phyloP scores from a whole-genome alignment of 2,329 filamentous ascomycete genomes.

The Phoma sp. region DNA sequence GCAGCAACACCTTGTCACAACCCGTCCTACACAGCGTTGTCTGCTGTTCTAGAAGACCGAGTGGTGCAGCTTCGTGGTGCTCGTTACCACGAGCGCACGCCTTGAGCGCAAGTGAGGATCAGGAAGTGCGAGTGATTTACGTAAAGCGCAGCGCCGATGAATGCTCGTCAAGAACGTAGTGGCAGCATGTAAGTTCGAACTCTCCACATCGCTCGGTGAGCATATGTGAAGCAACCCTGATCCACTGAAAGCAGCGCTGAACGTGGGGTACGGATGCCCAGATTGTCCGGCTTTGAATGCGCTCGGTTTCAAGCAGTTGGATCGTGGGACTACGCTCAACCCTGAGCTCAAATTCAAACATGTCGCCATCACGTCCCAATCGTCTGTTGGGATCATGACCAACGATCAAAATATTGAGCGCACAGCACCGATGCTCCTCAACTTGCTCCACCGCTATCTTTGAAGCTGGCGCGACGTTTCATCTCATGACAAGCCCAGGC shows the following conservation, averaged over 20 bases:
- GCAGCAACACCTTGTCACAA: neutral
- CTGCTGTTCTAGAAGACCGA: neutral
- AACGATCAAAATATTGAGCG: neutral
- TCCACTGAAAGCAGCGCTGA: too few species aligned
- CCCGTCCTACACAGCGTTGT: neutral
- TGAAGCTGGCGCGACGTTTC: neutral
- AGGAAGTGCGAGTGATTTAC: neutral
- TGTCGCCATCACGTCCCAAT: neutral
- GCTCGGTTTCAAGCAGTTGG: neutral
- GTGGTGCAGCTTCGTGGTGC: neutral
- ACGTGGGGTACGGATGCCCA: neutral
- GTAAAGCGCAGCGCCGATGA: neutral
- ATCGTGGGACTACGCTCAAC: neutral
- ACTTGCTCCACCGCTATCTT: constrained; percentile 1
- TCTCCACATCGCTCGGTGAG: neutral
- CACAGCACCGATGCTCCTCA: neutral
- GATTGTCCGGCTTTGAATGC: neutral
- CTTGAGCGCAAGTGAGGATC: neutral
- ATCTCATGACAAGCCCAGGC: neutral
- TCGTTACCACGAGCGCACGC: neutral
- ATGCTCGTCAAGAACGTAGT: neutral
- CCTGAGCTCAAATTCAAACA: neutral
- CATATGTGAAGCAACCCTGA: neutral
- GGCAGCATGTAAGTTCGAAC: neutral
- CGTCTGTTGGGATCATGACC: neutral